Conservation (phyloP, 805 yeast species). For the Saccharomycopsis sp. region DNA sequence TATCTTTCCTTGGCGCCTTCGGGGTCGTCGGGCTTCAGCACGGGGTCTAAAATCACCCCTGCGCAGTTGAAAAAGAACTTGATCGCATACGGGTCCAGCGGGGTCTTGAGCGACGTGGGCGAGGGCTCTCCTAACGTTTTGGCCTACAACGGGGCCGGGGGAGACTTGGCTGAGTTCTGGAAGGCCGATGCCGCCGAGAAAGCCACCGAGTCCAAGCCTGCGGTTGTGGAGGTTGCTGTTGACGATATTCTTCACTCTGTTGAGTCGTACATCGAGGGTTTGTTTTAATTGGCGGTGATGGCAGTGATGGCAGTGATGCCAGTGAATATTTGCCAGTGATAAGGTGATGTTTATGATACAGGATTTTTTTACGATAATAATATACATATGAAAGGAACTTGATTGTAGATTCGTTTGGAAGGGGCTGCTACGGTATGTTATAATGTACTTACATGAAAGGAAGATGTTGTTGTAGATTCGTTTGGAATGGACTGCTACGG, state of each 20-base stretch:
- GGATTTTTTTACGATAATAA: no score
- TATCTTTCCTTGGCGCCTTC: constrained; percentile 82
- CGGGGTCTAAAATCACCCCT: constrained; percentile 51
- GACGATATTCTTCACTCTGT: not conserved
- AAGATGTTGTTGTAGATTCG: no score
- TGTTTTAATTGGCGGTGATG: not conserved
- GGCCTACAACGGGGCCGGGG: constrained; percentile 80
- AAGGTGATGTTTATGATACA: no score
- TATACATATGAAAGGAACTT: no score
- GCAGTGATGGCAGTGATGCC: not conserved
- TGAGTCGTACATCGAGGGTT: not conserved
- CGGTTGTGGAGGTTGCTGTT: not conserved
- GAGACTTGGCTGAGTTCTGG: constrained; percentile 64
- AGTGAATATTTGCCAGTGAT: no score
- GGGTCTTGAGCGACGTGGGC: constrained; percentile 54
- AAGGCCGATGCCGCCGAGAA: not conserved
- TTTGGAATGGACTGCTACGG: no score
- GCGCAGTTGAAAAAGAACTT: constrained; percentile 70
- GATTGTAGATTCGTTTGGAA: no score
- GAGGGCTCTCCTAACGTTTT: constrained; percentile 69
- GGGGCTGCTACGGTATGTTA: no score
- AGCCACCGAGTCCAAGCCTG: not conserved
- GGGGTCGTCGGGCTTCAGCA: constrained; percentile 48
- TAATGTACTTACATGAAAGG: no score
- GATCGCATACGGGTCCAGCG: constrained; percentile 60